A percentile compares a stretch with the other conserved stretches of the same genome.
phyloP scores from a whole-genome alignment of 2,329 filamentous ascomycete genomes.

The Periconia sp. region DNA sequence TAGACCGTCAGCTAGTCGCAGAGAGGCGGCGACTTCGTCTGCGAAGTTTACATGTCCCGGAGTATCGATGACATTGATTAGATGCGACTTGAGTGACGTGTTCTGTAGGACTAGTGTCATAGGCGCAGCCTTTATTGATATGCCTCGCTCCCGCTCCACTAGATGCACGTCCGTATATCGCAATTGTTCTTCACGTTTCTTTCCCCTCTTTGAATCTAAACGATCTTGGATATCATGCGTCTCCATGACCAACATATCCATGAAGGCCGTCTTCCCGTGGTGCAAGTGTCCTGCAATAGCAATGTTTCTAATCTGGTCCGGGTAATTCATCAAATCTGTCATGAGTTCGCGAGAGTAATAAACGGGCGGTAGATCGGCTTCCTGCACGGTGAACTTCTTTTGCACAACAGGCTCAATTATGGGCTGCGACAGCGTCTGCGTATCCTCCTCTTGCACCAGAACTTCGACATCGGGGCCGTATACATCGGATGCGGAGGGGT shows the following conservation, averaged over 20 bases:
- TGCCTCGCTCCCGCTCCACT: constrained; percentile 83
- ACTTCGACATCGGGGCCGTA: constrained; percentile 96
- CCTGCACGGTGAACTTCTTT: constrained; percentile 95
- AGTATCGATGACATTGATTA: constrained; percentile 94
- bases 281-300: constrained; percentile 92
- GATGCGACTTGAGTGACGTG: constrained; percentile 90
- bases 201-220: constrained; percentile 80
- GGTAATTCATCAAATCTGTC: constrained; percentile 95
- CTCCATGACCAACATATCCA: constrained; percentile 97
- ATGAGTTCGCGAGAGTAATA: constrained; percentile 90
- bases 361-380: constrained; percentile 86
- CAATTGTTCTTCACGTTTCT: constrained; percentile 84
- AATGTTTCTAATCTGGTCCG: constrained; percentile 91
- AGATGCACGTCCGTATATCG: constrained; percentile 93
- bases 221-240: constrained; percentile 86
- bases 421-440: constrained; percentile 87
- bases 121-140: constrained; percentile 91
- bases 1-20: constrained; percentile 88
- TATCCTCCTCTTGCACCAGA: constrained; percentile 94
- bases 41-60: constrained; percentile 98
- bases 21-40: constrained; percentile 88
- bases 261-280: constrained; percentile 96
- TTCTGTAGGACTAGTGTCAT: constrained; percentile 92
- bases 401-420: constrained; percentile 92
- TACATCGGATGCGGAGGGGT: constrained; percentile 94